Percentiles rank a stretch among this genome's conserved stretches.
These are phyloP conservation scores for Tuber brumale DNA, from an alignment of 495 filamentous ascomycete genomes.

Conservation along the genomic window DNA sequence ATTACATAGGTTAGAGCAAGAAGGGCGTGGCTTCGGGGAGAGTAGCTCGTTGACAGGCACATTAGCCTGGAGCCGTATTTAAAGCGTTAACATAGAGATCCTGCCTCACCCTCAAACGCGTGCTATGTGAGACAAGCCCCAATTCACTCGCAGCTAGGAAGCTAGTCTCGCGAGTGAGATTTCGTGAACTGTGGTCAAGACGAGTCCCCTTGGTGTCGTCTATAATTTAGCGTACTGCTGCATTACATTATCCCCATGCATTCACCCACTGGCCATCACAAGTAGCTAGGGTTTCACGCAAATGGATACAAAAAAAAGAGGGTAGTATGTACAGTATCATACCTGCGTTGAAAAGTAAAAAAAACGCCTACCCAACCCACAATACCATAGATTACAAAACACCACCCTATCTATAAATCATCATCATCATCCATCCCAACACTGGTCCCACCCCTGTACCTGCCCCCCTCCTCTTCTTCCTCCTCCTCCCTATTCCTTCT, in stretches of 20 bases:
- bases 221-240: not conserved
- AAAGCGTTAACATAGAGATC: not conserved
- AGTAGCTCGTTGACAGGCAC: not conserved
- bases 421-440: constrained; percentile 41
- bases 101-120: not conserved
- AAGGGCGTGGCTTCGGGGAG: not conserved
- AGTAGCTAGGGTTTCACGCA: not conserved
- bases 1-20: no score
- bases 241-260: not conserved
- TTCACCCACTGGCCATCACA: not conserved
- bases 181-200: not conserved
- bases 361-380: not conserved
- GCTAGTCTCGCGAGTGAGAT: not conserved
- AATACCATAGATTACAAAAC: not conserved
- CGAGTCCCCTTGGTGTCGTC: not conserved
- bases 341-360: not conserved
- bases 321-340: not conserved
- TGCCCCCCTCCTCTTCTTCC: constrained; percentile 48
- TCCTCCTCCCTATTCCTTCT: constrained; percentile 54
- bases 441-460: constrained; percentile 40
- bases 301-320: not conserved
- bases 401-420: constrained; percentile 5
- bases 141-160: not conserved
- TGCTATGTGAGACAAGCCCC: not conserved
- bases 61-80: not conserved